Evolutionary conservation across 768 basidiomycete genomes (phyloP).

Genomic region (Podaxis mareebaensis): DNA sequence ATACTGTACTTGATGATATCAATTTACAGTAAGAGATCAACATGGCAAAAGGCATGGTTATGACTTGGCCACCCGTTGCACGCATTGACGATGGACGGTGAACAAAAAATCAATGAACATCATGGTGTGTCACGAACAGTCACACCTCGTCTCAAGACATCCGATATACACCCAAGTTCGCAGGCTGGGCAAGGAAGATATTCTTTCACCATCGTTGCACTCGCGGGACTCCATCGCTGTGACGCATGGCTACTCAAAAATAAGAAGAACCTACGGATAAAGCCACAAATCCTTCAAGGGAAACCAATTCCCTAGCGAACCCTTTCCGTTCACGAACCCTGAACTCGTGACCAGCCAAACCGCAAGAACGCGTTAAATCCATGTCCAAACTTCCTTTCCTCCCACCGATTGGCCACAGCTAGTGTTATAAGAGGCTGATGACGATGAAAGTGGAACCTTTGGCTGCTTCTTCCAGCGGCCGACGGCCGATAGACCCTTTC

Average conservation of each 20-base stretch:
- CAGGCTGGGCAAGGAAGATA: too few relatives aligned
- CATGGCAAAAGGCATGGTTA: too few relatives aligned
- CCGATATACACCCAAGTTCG: too few relatives aligned
- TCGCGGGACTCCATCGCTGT: not conserved
- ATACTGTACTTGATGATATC: too few relatives aligned
- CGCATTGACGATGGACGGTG: too few relatives aligned
- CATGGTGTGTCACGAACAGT: too few relatives aligned
- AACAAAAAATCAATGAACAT: too few relatives aligned
- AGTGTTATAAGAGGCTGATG: not conserved
- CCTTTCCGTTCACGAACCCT: not conserved
- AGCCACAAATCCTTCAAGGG: not conserved
- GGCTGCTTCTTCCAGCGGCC: not conserved
- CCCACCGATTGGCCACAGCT: not conserved
- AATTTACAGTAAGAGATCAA: too few relatives aligned
- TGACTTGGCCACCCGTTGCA: too few relatives aligned
- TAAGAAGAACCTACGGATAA: not conserved
- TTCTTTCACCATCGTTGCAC: too few relatives aligned
- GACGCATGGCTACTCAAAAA: not conserved
- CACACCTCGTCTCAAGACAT: too few relatives aligned
- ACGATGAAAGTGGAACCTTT: not conserved
- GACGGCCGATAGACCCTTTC: not conserved
- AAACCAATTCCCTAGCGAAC: not conserved
- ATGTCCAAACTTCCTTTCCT: not conserved
- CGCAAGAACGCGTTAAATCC: not conserved
- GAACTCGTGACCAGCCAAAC: constrained; percentile 2